Evolutionary conservation across 371 early-diverging fungal species (phyloP), one percentile per base, ranked within the genome.

Genomic region (Apophysomyces elegans): DNA sequence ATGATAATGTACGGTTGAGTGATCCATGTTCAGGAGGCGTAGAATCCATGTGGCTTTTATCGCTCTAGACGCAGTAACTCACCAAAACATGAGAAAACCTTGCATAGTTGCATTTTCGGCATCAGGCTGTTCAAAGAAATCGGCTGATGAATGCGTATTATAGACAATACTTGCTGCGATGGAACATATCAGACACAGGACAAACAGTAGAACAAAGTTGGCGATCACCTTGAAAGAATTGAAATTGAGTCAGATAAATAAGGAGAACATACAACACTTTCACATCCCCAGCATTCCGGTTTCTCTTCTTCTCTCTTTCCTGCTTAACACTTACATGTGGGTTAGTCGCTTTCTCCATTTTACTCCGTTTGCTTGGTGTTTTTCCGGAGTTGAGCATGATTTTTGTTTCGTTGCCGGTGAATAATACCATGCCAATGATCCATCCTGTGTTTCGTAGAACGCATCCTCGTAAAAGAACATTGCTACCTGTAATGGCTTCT

Each of bases 331-430:
- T 77, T 84, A 93, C 91, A 76, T 96, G 96, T 56, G 90, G 92
- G 77, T 99, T 99, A 63, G 99, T 89, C 66, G 94, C 93, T 61
- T 91, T 89, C 73, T 99, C 99, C 71, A 99, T 95, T 46, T 90
- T 88, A 74, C 95, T 95, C 43, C 94, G 91, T 80, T 99, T 99
- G 63, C 92, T 92, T 5, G 97, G 96, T 0, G 96, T 96, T 61
- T 88, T 90, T 16, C 96, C 97, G 3, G 95, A 83, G 71, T 95
- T 96, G 62, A 93, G 80, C 84, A 91, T 92, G 57, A 95, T 91
- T 72, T 97, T 97, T 14, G 98, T 95, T 35, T 96, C 92, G 63
- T 84, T 78, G 36, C 97, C 99, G 0, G 96, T 96, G 65, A 90
- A 94, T 16, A 95, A 72, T 0, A 90, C 94, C 35, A 96, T 71